Base-by-base conservation (phyloP, 352 stramenopile genomes). In the Thalassiosira mediterranea region DNA sequence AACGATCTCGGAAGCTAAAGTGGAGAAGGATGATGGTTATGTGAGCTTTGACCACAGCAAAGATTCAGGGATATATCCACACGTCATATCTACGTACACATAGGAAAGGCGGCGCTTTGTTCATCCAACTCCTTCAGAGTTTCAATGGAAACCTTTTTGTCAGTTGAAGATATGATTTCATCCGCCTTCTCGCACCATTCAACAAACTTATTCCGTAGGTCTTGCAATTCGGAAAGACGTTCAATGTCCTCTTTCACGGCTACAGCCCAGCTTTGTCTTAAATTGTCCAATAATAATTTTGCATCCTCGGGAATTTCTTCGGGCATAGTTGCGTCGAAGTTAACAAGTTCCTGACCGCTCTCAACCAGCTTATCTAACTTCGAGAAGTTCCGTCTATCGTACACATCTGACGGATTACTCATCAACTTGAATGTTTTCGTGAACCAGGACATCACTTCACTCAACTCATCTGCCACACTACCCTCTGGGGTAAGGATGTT, bases 341-440 rank as follows among this genome's bases (percentile, higher is more conserved):
- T 63, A 11, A 72, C 51, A 15, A 83, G 49, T 4, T 67, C 70
- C 53, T 82, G 62, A 32, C 86, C 86, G 44, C 73, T 78, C 53
- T 79, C 52, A 51, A 90, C 66, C 29, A 85, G 79, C 56, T 81
- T 77, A 67, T 90, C 82, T 38, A 91, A 83, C 13, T 79, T 76
- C 10, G 81, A 80, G 61, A 86, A 86, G 47, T 78, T 88, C 19
- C 76, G 72, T 44, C 74, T 77, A 49, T 91, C 83, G 42, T 83
- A 90, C 19, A 88, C 61, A 47, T 91, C 83, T 32, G 57, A 56
- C 44, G 76, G 72, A 25, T 32, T 72, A 60, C 71, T 79, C 8
- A 90, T 62, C 59, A 88, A 79, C 48, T 86, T 88, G 10, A 84
- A 75, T 25, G 83, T 83, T 64, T 79, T 72, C 8, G 64, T 60